These are phyloP conservation scores for Colletotrichum destructivum DNA, from an alignment of 2,329 filamentous ascomycete genomes.

Conservation along the genomic window DNA sequence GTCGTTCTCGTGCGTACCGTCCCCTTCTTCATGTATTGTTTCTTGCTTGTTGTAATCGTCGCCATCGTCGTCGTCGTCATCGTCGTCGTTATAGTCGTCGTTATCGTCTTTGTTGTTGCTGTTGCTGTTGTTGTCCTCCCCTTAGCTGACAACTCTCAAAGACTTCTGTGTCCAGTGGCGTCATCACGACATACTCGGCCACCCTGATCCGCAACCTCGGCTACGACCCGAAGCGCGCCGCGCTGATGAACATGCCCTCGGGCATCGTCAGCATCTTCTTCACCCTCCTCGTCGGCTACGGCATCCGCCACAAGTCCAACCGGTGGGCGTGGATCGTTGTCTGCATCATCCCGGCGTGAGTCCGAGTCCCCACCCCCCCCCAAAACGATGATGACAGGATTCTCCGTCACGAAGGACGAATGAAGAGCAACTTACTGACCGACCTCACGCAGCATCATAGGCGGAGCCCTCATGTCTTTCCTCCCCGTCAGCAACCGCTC, in stretches of 20 bases:
- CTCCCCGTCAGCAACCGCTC: constrained; percentile 60
- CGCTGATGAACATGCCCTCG: constrained; percentile 70
- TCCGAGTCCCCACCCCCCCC: not conserved
- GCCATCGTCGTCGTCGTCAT: no score
- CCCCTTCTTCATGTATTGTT: no score
- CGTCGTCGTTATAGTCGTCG: no score
- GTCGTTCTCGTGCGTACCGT: constrained; percentile 60
- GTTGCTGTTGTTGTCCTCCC: no score
- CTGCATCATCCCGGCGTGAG: constrained; percentile 64
- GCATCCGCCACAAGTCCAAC: constrained; percentile 62
- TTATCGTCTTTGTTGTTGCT: no score
- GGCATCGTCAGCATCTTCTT: constrained; percentile 68
- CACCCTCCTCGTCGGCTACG: constrained; percentile 63
- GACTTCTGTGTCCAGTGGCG: constrained; percentile 67
- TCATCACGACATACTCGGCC: constrained; percentile 69
- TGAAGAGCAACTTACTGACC: constrained; percentile 10
- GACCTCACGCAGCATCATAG: constrained; percentile 55
- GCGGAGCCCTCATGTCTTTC: constrained; percentile 69
- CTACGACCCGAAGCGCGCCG: constrained; percentile 60
- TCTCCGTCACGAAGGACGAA: no score
- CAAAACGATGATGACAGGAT: no score
- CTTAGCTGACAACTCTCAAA: constrained; percentile 35
- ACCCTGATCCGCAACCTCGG: constrained; percentile 66
- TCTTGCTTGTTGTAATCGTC: no score
- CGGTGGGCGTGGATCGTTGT: constrained; percentile 66